Base-by-base conservation (phyloP, 1,284 basidiomycete species). In the Trichosporon ovoides region DNA sequence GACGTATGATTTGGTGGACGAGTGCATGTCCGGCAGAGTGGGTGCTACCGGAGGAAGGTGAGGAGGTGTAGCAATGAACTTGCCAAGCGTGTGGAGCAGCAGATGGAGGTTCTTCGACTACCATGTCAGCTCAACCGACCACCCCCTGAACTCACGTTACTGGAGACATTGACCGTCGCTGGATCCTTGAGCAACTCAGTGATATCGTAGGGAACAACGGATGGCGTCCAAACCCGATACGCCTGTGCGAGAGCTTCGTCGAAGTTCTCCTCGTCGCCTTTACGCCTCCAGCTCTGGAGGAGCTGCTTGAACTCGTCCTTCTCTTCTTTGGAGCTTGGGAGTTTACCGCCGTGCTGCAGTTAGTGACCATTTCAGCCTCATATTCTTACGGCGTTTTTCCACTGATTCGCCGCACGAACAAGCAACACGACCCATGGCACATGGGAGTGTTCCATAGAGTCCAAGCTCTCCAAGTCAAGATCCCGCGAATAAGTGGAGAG, bases 1-100 rank as follows among this genome's bases (percentile, higher is more conserved):
- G 54, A 79, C 69, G 72, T 97, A 98, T 58, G 83, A 84, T 36
- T 80, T 74, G 0, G 94, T 96, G 65, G 88, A 88, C 4, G 94
- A 87, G 74, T 96, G 95, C 90, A 99, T 97, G 77, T 98, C 95
- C 0, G 95, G 95, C 1, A 98, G 80, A 0, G 89, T 83, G 2
- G 84, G 80, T 0, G 83, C 81, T 14, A 87, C 77, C 0, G 87
- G 87, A 6, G 84, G 73, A 12, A 84, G 82, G 20, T 67, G 58
- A 0, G 70, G 80, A 76, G 64, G 61, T 80, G 80, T 34, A 75
- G 72, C 36, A 61, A 77, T 38, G 60, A 80, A 84, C 37, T 82
- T 76, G 35, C 83, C 80, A 31, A 98, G 82, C 0, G 93, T 87
- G 18, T 83, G 80, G n/a, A 97, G 82, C 28, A 98, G 85, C 61